Base-by-base conservation (phyloP, 192 early-diverging fungal genomes). In the Gonapodya sp. region DNA sequence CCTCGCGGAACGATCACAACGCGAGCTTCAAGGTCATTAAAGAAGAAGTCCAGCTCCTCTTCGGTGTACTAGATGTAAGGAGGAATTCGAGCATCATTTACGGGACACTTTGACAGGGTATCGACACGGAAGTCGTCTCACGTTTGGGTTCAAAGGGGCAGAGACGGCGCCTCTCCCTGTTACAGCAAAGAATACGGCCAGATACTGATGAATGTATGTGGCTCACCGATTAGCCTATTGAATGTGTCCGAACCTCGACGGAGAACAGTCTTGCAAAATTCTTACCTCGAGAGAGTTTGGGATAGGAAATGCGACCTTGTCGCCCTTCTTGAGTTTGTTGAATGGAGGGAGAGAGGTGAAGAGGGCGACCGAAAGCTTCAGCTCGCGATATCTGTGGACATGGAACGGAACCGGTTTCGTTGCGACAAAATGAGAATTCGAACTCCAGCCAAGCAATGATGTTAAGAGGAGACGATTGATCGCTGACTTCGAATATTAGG, bases 11-110 rank as follows among this genome's bases (percentile, higher is more conserved):
- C 30, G 31, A 77, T 18, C 8, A 18, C 75, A 33, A 32, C 34
- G 75, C 30, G 34, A 33, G 75, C 34, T 33, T 77, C 75, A 33
- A 34, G 75, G 75, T 32, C 75, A 33, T 32, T 18, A 8, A 77
- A 34, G 75, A 77, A 77, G 75, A 77, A 77, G 75, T 34, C 30
- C 18, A 77, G 34, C 75, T 77, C 75, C 8, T 77, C 75, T 77
- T 77, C 75, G 30, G 75, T 77, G 75, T 77, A 77, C 46, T 64
- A 24, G 8, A n/a, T n/a, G n/a, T n/a, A n/a, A n/a, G n/a, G n/a
- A n/a, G n/a, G n/a, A n/a, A n/a, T n/a, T n/a, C n/a, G n/a, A n/a
- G n/a, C n/a, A n/a, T n/a, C n/a, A n/a, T n/a, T n/a, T n/a, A n/a
- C n/a, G n/a, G n/a, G n/a, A n/a, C n/a, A n/a, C n/a, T n/a, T n/a